Evolutionary conservation across 805 yeast species (phyloP).

Genomic region (Ogataea naganishii): DNA sequence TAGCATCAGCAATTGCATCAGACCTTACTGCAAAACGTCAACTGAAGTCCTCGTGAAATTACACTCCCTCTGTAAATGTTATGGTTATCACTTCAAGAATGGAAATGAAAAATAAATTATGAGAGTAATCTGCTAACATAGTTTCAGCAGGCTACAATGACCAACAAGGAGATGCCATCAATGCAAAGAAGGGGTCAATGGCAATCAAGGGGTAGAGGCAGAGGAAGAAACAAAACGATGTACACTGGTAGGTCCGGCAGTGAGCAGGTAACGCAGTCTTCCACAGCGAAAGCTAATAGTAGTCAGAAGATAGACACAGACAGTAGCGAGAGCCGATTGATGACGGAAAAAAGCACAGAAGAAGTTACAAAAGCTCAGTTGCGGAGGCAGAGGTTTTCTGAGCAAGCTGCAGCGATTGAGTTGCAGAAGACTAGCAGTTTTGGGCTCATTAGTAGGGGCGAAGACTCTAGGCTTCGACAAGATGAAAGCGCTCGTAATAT

Average conservation of each 20-base stretch:
- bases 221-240: background rate
- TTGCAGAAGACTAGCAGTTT: constrained; percentile 22
- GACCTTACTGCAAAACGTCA: too few relatives aligned
- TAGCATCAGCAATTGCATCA: too few relatives aligned
- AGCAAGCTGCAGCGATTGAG: constrained; percentile 11
- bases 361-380: too few relatives aligned
- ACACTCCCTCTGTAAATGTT: too few relatives aligned
- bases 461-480: constrained; percentile 37
- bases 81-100: too few relatives aligned
- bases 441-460: constrained; percentile 57
- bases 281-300: background rate
- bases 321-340: background rate
- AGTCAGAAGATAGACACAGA: background rate
- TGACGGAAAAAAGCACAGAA: constrained; percentile 10
- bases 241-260: background rate
- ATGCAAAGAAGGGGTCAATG: constrained; percentile 1
- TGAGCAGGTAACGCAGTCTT: background rate
- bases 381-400: constrained; percentile 25
- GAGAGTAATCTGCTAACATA: too few relatives aligned
- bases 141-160: too few relatives aligned
- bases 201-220: background rate
- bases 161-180: too few relatives aligned
- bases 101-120: too few relatives aligned
- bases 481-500: constrained; percentile 32
- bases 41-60: too few relatives aligned